Evolutionary conservation across 2,329 filamentous ascomycete species (phyloP).

Genomic region (Penicillium concentricum): DNA sequence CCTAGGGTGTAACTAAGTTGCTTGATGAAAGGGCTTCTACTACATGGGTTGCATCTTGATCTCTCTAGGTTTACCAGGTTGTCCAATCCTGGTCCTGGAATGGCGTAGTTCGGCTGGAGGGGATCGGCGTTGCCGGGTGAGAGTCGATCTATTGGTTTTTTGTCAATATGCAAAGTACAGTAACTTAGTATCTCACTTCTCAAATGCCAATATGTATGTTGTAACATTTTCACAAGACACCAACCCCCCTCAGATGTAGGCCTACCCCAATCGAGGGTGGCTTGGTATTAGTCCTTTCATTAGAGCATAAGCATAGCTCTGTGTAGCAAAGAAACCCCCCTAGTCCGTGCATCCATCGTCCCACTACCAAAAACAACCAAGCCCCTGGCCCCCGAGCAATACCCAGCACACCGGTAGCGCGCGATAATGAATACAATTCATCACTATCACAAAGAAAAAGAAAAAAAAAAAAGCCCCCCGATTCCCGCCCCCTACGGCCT

Average conservation of each 20-base stretch:
- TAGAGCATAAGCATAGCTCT: neutral
- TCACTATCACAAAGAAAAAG: neutral
- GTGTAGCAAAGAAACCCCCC: constrained; percentile 1
- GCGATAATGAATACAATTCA: neutral
- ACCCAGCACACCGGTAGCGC: neutral
- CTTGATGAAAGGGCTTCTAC: neutral
- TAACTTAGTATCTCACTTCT: neutral
- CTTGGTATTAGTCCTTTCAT: neutral
- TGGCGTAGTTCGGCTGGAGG: neutral
- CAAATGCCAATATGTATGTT: neutral
- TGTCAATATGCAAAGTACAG: neutral
- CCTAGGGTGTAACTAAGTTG: constrained; percentile 31
- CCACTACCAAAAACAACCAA: neutral
- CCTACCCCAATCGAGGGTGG: neutral
- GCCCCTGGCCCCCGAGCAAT: neutral
- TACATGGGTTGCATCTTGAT: neutral
- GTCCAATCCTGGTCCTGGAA: neutral
- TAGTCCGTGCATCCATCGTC: neutral
- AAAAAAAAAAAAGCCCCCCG: neutral
- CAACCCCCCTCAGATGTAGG: neutral
- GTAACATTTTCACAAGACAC: neutral
- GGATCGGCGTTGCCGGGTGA: neutral
- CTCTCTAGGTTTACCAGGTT: neutral
- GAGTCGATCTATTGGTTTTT: neutral
- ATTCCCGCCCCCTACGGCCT: neutral